Evolutionary conservation across 345 rosid species (phyloP), one percentile per base, ranked within the genome.

Genomic region (Camelina sativa): DNA sequence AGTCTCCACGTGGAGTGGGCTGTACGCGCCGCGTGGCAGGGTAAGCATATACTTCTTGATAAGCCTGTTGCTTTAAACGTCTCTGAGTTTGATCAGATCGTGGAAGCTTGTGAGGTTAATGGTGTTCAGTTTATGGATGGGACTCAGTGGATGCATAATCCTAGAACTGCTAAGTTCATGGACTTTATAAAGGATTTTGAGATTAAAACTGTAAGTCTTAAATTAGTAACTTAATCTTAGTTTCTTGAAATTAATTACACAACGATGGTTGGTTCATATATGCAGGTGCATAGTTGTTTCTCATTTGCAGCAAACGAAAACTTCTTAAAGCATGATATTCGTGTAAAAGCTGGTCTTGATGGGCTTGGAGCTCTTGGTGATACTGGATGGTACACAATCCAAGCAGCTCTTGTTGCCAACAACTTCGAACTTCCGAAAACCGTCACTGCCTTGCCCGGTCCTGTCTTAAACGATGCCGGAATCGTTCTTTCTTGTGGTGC

Each of bases 331-430:
- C 77, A 87, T 40, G 87, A 91, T 77, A 85, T 87, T 40, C 89
- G 94, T n/a, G 96, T 91, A 17, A 91, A 89, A 82, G 92, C 94
- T 20, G 88, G 89, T 55, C 97, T 93, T 1, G 97, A 93, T 46
- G 84, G 85, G 11, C 96, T 86, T 3, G 98, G 98, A 20, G 85
- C 94, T 5, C 91, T 93, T 0, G 98, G 97, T 8, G 98, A 93
- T 55, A 81, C 85, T n/a, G 97, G 98, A 25, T 93, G 98, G 98
- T 93, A 93, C 69, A 71, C 87, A 48, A 77, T 87, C 69, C 79
- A 90, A 74, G 79, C 90, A 28, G 76, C 78, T 76, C 80, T 93
- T 56, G 85, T 85, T 74, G 89, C 75, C 3, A 82, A 82, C 61
- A 81, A 86, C 73, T 89, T 85, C 67, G 81, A 91, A 61, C 85